These are phyloP conservation scores for Leccinellum rugosiceps DNA, from an alignment of 768 basidiomycete genomes.

Conservation along the genomic window DNA sequence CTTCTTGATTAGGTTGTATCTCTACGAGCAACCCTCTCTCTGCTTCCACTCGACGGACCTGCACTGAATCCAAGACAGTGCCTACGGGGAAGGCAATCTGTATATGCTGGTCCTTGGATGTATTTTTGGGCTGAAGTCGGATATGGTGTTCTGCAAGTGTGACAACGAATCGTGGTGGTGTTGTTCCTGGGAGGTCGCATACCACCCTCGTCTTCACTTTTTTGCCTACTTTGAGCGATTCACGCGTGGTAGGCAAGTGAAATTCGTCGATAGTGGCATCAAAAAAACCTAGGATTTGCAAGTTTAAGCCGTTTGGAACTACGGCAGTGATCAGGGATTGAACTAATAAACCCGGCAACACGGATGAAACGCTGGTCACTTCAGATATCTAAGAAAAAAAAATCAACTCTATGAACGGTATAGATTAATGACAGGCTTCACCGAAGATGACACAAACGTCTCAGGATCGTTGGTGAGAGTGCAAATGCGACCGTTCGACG, in stretches of 20 bases:
- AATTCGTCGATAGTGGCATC: constrained; percentile 84
- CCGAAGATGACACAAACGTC: constrained; percentile 50
- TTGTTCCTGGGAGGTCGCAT: constrained; percentile 65
- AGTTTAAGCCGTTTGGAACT: constrained; percentile 69
- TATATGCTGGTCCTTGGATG: constrained; percentile 33
- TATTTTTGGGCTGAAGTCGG: constrained; percentile 42
- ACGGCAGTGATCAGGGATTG: constrained; percentile 78
- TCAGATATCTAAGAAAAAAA: constrained; percentile 56
- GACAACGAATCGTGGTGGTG: constrained; percentile 83
- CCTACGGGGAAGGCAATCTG: constrained; percentile 72
- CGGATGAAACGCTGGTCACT: constrained; percentile 70
- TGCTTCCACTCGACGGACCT: constrained; percentile 67
- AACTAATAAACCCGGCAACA: constrained; percentile 85
- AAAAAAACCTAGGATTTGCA: constrained; percentile 90
- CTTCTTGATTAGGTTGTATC: constrained; percentile 60
- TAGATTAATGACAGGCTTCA: constrained; percentile 33
- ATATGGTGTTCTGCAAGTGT: constrained; percentile 73
- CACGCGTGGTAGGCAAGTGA: constrained; percentile 54
- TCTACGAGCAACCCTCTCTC: constrained; percentile 82
- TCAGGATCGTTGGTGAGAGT: constrained; percentile 57
- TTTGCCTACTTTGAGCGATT: constrained; percentile 58
- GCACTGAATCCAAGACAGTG: constrained; percentile 64
- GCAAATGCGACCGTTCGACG: constrained; percentile 77
- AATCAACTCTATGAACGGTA: constrained; percentile 1
- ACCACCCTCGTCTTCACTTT: constrained; percentile 83